Evolutionary conservation across 2,329 filamentous ascomycete genomes (phyloP), one percentile per base, ranked within the genome.

Genomic region (Rhynchosporium graminicola): DNA sequence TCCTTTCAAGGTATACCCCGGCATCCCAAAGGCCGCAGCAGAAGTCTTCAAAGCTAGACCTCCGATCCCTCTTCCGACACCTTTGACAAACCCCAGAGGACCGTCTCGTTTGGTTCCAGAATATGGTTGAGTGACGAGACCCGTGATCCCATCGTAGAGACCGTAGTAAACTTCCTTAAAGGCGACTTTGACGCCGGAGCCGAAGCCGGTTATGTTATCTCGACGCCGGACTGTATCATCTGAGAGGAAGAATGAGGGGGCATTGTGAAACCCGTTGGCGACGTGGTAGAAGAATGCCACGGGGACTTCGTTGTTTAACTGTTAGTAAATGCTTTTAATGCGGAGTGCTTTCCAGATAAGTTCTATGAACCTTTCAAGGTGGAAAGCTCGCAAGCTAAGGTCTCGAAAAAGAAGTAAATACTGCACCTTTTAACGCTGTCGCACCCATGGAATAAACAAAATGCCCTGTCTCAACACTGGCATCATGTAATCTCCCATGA

Each of bases 241-340:
- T 20, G 86, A 85, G 67, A 89, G 90, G 0, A 90, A 77, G 43
- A 67, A 68, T 1, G 85, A 81, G 0, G 87, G 87, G 0, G 85
- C 86, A 65, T 90, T 90, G 72, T 90, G 87, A 66, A 89, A 89
- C 1, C 87, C 87, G 68, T 89, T 86, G 0, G 85, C 85, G 1
- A 89, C 73, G 64, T 87, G 81, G 61, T 87, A 81, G 0, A 87
- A 87, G 0, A 85, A 82, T 61, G 63, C 62, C n/a, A 69, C 64
- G 15, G 71, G 69, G 3, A 65, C 64, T 63, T 29, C 20, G 20
- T 20, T 20, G 1, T 20, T 20, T 20, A 20, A 20, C 1, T 45
- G 31, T 58, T 33, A 33, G 33, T 9, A 59, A 20, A 20, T 20
- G 20, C 20, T 20, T 20, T 20, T 20, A 20, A 20, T 20, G 20